A percentile compares a stretch with the other conserved stretches of the same genome.
phyloP scores from a whole-genome alignment of 2,329 filamentous ascomycete genomes.

The Nothophaeocryptopus gaeumannii region DNA sequence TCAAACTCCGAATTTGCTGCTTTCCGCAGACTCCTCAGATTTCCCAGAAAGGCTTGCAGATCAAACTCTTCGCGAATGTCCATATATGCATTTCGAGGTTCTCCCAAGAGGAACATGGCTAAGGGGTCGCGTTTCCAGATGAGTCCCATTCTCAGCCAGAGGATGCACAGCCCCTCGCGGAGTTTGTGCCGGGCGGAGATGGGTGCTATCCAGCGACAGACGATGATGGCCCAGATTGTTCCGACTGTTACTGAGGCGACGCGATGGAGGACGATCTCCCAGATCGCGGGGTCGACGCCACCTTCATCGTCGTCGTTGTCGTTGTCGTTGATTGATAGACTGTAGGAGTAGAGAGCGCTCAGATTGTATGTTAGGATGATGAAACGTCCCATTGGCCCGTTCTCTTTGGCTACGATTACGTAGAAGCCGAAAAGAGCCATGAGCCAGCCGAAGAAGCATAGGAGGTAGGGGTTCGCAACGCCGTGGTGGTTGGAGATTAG shows the following conservation, averaged over 20 bases:
- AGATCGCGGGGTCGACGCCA: slow-evolving; percentile 76
- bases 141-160: slow-evolving; percentile 91
- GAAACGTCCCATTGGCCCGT: slow-evolving; percentile 87
- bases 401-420: slow-evolving; percentile 78
- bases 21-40: slow-evolving; percentile 68
- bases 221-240: slow-evolving; percentile 85
- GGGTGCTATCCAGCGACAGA: slow-evolving; percentile 89
- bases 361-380: slow-evolving; percentile 96
- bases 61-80: slow-evolving; percentile 82
- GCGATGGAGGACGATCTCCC: slow-evolving; percentile 83
- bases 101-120: slow-evolving; percentile 58
- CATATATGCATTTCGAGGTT: slow-evolving; percentile 61
- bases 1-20: slow-evolving; percentile 84
- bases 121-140: slow-evolving; percentile 95
- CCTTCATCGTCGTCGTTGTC: slow-evolving; percentile 84
- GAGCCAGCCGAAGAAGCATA: slow-evolving; percentile 79
- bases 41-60: slow-evolving; percentile 73
- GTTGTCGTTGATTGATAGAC: slow-evolving; percentile 72
- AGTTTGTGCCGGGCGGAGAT: slow-evolving; percentile 86
- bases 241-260: slow-evolving; percentile 82
- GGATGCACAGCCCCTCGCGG: slow-evolving; percentile 80
- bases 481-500: slow-evolving; percentile 53
- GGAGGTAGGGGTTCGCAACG: slow-evolving; percentile 66
- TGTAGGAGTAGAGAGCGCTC: slow-evolving; percentile 90
- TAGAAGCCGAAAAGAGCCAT: slow-evolving; percentile 72